These are phyloP conservation scores for Trichoderma sp. DNA, from an alignment of 2,329 filamentous ascomycete genomes.

Conservation along the genomic window DNA sequence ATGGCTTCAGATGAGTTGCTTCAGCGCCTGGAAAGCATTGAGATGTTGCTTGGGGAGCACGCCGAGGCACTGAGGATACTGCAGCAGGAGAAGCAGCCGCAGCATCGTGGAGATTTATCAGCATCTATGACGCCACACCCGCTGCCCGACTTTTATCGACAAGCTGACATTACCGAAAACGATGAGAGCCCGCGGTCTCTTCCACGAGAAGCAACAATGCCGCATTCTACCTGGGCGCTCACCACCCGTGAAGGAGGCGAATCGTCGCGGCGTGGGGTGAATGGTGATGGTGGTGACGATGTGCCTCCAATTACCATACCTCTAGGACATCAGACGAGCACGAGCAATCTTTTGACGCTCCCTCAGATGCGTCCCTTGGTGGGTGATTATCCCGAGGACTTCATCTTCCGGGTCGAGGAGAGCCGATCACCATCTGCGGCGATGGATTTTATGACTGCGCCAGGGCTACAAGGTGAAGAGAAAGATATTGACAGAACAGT, in stretches of 20 bases:
- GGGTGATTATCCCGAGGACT: conserved; percentile 22
- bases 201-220: not conserved
- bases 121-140: not conserved
- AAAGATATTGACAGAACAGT: not conserved
- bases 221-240: conserved; percentile 17
- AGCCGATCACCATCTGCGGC: conserved; percentile 11
- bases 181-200: not conserved
- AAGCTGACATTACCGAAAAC: not conserved
- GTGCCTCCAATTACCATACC: conserved; percentile 23
- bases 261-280: conserved; percentile 3
- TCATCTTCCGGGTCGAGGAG: conserved; percentile 20
- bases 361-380: conserved; percentile 21
- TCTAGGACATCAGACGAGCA: conserved; percentile 23
- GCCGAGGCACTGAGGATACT: not conserved
- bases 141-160: conserved; percentile 11
- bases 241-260: not conserved
- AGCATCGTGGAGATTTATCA: not conserved
- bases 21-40: conserved; percentile 11
- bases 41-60: conserved; percentile 10
- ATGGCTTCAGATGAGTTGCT: conserved; percentile 5
- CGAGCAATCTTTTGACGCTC: conserved; percentile 20
- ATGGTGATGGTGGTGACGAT: not conserved
- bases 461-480: not conserved
- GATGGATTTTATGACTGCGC: conserved; percentile 8
- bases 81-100: conserved; percentile 6